These are phyloP conservation scores for Coprinopsis cinerea DNA, from an alignment of 768 basidiomycete species.

Conservation along the genomic window DNA sequence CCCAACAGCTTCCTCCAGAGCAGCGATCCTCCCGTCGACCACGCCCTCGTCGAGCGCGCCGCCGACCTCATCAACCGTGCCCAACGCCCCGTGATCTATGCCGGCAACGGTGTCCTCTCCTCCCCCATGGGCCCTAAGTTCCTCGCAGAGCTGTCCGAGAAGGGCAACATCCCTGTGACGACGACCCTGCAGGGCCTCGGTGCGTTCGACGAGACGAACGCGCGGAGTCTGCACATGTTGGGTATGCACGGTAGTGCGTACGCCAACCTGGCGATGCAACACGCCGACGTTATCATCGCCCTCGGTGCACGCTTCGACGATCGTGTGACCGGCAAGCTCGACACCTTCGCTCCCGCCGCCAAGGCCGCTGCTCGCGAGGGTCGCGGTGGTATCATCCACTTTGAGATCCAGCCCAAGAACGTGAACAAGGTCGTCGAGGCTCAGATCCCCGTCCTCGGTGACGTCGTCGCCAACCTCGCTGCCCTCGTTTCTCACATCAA, in stretches of 20 bases:
- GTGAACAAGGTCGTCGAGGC: constrained; percentile 98
- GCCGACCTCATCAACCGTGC: constrained; percentile 90
- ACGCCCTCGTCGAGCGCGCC: constrained; percentile 68
- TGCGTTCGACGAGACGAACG: constrained; percentile 87
- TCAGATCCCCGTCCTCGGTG: constrained; percentile 88
- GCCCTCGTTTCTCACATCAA: constrained; percentile 78
- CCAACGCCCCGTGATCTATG: constrained; percentile 87
- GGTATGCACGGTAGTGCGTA: constrained; percentile 99
- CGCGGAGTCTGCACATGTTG: constrained; percentile 89
- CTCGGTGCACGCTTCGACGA: constrained; percentile 97
- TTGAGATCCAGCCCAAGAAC: constrained; percentile 98
- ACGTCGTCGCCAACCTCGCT: constrained; percentile 80
- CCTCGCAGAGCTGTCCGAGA: constrained; percentile 67
- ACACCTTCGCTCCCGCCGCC: constrained; percentile 88
- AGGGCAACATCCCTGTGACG: constrained; percentile 94
- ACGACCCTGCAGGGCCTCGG: constrained; percentile 96
- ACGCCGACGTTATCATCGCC: constrained; percentile 96
- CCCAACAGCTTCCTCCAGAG: constrained; percentile 69
- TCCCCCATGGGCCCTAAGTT: constrained; percentile 78
- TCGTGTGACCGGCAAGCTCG: constrained; percentile 90
- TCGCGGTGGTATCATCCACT: constrained; percentile 96
- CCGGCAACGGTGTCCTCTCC: constrained; percentile 85
- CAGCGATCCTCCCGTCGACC: constrained; percentile 53
- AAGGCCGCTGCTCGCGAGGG: constrained; percentile 78
- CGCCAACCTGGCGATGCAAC: constrained; percentile 96